These are phyloP conservation scores for Drechslera avenae DNA, from an alignment of 2,329 filamentous ascomycete genomes.

Conservation along the genomic window DNA sequence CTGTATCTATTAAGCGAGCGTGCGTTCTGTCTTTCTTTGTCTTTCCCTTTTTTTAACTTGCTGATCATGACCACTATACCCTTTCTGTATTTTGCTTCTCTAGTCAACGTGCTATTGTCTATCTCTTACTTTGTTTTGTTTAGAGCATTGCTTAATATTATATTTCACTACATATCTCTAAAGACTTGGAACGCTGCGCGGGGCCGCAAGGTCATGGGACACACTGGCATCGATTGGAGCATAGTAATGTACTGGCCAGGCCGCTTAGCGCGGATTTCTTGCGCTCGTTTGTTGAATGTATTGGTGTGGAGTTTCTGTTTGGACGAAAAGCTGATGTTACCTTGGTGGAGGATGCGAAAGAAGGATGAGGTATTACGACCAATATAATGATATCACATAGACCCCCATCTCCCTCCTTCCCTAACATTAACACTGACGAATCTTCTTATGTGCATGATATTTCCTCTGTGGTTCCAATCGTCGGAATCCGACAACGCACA, in stretches of 20 bases:
- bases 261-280: conserved; percentile 4
- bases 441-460: not conserved
- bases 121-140: conserved; percentile 9
- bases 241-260: conserved; percentile 12
- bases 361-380: conserved; percentile 12
- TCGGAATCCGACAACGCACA: conserved; percentile 1
- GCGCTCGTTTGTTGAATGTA: conserved; percentile 7
- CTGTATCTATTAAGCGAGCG: conserved; percentile 25
- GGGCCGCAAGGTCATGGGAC: conserved; percentile 30
- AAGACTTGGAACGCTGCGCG: conserved; percentile 25
- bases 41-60: conserved; percentile 12
- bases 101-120: conserved; percentile 7
- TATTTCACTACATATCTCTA: conserved; percentile 18
- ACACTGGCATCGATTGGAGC: conserved; percentile 9
- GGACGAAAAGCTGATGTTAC: conserved; percentile 14
- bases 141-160: conserved; percentile 6
- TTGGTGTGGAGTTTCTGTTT: conserved; percentile 7
- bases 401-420: not conserved
- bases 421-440: not conserved
- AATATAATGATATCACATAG: conserved; percentile 12
- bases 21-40: conserved; percentile 14
- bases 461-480: not conserved
- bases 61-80: conserved; percentile 40
- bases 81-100: conserved; percentile 21
- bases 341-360: conserved; percentile 1